Evolutionary conservation across 345 rosid genomes (phyloP), one percentile per base, ranked within the genome.

Genomic region (Cardamine occulta): DNA sequence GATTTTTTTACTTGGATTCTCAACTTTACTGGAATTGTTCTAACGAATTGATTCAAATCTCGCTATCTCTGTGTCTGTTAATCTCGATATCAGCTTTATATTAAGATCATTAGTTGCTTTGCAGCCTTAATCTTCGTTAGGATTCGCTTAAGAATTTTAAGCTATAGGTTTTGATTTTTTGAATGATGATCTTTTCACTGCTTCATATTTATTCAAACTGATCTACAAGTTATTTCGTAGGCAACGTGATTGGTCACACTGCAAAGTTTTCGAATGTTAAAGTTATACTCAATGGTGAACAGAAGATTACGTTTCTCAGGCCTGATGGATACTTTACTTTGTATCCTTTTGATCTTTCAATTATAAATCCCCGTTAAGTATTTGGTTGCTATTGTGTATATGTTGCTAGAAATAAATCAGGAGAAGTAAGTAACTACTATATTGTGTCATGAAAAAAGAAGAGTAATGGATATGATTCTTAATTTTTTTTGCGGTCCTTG

Each of bases 281-380:
- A 85, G 92, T 92, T 77, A 42, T 87, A 37, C 92, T 92, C 72
- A 86, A 90, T 72, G 96, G 91, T 66, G 96, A 91, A 74, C 85
- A 82, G 63, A 81, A 61, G 37, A 69, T 86, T 76, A 90, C 91
- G 53, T 93, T 83, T 82, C 82, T 86, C 64, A 86, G 89, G 75
- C 98, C 90, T 7, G 94, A 93, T 84, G 98, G 98, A 86, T 90
- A 88, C 77, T 93, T 90, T 76, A 87, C 96, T 52, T 93, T 93
- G 96, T 90, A 90, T 88, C 91, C 90, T 82, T 24, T 35, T 35
- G 35, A 52, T 52, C 11, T 18, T 51, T 34, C 48, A 21, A 0
- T 19, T 60, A 32, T 56, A 18, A 12, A 61, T 0, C 28, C 24
- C 1, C 2, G 5, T 28, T 44, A 21, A 63, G 37, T 26, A 63